These are phyloP conservation scores for Saussurea involucrata DNA, from an alignment of 129 eudicot species.

Conservation along the genomic window DNA sequence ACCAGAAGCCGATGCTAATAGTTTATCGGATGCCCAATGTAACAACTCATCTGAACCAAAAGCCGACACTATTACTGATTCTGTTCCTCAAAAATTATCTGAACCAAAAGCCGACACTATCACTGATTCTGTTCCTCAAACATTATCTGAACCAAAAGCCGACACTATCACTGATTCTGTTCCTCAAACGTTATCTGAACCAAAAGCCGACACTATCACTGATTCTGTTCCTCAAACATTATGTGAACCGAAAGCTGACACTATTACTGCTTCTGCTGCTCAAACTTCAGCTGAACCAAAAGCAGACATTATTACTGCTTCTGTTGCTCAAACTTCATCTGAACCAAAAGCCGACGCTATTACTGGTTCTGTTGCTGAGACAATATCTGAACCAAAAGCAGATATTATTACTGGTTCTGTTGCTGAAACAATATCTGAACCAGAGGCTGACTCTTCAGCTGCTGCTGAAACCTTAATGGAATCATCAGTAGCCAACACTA, in stretches of 20 bases:
- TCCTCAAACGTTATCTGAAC: background rate
- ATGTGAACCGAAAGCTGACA: background rate
- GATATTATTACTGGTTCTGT: background rate
- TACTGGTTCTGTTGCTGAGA: background rate
- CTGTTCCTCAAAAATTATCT: background rate
- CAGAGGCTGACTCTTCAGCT: background rate
- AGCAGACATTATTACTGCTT: background rate
- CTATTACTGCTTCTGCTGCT: background rate
- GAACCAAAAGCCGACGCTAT: background rate
- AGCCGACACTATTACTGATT: background rate
- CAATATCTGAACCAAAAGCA: background rate
- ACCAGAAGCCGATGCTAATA: slow-evolving; percentile 13
- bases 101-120: background rate
- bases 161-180: background rate
- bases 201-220: background rate
- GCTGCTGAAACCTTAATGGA: background rate
- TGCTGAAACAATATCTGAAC: slow-evolving; percentile 2
- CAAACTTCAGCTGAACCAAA: background rate
- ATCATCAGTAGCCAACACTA: background rate
- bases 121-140: background rate
- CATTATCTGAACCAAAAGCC: background rate
- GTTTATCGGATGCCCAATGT: background rate
- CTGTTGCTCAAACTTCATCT: background rate
- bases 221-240: background rate
- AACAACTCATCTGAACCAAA: slow-evolving; percentile 9